Percentiles rank a stretch among this genome's conserved stretches.
Conservation (phyloP, 306 rosid genomes). For the Prosopis cineraria region DNA sequence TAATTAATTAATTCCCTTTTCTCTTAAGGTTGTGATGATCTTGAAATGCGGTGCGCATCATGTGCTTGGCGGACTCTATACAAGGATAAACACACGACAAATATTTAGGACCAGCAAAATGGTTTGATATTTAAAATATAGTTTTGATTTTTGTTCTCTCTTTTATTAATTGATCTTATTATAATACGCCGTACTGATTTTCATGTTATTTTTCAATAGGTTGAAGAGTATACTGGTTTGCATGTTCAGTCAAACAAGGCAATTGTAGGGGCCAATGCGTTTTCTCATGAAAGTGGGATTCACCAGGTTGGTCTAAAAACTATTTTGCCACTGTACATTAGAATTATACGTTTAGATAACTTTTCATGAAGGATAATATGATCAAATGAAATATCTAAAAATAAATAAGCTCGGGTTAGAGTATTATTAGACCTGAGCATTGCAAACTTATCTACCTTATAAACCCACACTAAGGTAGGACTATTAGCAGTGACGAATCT, state of each 20-base stretch:
- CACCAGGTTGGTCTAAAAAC: slow-evolving; percentile 74
- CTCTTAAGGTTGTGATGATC: slow-evolving; percentile 83
- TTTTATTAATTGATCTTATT: slow-evolving; percentile 9
- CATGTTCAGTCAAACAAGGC: slow-evolving; percentile 95
- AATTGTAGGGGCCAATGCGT: slow-evolving; percentile 93
- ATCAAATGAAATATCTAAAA: too few relatives aligned
- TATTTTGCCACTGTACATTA: not conserved
- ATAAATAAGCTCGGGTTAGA: too few relatives aligned
- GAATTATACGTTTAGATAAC: too few relatives aligned
- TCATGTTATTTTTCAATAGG: slow-evolving; percentile 50
- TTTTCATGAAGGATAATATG: too few relatives aligned
- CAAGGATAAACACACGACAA: slow-evolving; percentile 71
- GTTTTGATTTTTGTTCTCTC: not conserved
- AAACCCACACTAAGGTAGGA: too few relatives aligned
- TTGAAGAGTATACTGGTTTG: slow-evolving; percentile 85
- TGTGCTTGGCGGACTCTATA: slow-evolving; percentile 64
- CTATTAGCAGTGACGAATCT: too few relatives aligned
- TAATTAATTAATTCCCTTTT: not conserved
- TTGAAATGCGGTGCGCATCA: slow-evolving; percentile 64
- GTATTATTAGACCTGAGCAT: too few relatives aligned
- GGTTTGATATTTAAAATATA: slow-evolving; percentile 50
- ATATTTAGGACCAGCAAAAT: slow-evolving; percentile 82
- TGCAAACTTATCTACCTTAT: too few relatives aligned
- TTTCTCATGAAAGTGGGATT: slow-evolving; percentile 97
- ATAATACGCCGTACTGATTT: not conserved